phyloP scores from a whole-genome alignment of 116 monocot genomes.

The Iris pallida region DNA sequence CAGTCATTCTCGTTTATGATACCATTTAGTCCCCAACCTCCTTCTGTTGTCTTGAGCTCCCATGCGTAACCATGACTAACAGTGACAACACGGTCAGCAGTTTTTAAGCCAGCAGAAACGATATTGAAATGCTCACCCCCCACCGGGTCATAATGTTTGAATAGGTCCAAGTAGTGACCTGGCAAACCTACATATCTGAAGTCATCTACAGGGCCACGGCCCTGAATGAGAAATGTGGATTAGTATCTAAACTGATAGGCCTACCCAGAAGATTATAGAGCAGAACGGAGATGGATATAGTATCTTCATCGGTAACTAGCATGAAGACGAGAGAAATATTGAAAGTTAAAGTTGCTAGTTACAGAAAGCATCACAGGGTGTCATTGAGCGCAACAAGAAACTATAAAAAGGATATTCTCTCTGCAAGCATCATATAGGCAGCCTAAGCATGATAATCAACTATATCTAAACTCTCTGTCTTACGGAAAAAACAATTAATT shows the following conservation, averaged over 20 bases:
- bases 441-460: too few relatives aligned
- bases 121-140: conserved; percentile 89
- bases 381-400: too few relatives aligned
- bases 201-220: conserved; percentile 72
- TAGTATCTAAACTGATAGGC: neutral
- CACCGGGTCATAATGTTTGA: conserved; percentile 60
- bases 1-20: conserved; percentile 70
- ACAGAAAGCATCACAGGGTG: too few relatives aligned
- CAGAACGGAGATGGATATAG: too few relatives aligned
- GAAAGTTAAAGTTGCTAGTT: too few relatives aligned
- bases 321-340: too few relatives aligned
- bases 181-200: conserved; percentile 48
- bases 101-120: conserved; percentile 71
- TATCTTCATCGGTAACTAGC: too few relatives aligned
- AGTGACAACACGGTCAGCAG: conserved; percentile 69
- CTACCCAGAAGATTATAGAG: too few relatives aligned
- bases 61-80: conserved; percentile 85
- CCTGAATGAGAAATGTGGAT: conserved; percentile 37
- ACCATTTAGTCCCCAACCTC: conserved; percentile 85
- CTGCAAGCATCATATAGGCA: too few relatives aligned
- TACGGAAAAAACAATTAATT: too few relatives aligned
- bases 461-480: too few relatives aligned
- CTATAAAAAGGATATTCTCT: too few relatives aligned
- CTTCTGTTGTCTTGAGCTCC: conserved; percentile 82
- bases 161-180: conserved; percentile 53